Evolutionary conservation across 1,284 basidiomycete genomes (phyloP), one percentile per base, ranked within the genome.

Genomic region (Melampsora americana): DNA sequence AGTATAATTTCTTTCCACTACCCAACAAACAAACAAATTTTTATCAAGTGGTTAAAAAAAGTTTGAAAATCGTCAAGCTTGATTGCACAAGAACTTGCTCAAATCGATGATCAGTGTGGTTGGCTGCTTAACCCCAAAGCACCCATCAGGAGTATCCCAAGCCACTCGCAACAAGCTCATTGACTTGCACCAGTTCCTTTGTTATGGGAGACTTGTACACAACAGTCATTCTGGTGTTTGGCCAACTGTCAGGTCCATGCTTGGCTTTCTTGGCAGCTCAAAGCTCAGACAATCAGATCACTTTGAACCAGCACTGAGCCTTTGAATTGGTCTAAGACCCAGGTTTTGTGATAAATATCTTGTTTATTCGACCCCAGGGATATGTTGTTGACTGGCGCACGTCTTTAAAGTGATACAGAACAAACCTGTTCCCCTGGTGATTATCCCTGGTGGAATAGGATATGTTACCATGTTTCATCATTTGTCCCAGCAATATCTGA

Each of bases 211-310:
- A 50, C 12, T 50, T 28, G 30, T 69, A 69, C 53, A 69, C 48
- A 12, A 69, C 44, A 28, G 28, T 32, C 14, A 48, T 23, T 39
- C 32, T 32, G 11, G 32, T 20, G 23, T 69, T 20, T 5, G 48
- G 68, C 68, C 68, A 69, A 69, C 56, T 42, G 30, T 60, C 32
- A 60, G 56, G 60, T 23, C 60, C 12, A 23, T 69, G 68, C 44
- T 69, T 69, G 4, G n/a, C 18, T 69, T 60, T 7, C 23, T 69
- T 18, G 16, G 20, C 1, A 69, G 68, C 32, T 60, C 26, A 32
- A 6, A 69, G 28, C 14, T 69, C 30, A 2, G 18, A n/a, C 39
- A 69, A 69, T 26, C 39, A 1, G 14, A 53, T 12, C 0, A 69
- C 42, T 26, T 69, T 16, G 39, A 69, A 69, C 53, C 68, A 69